phyloP scores from a whole-genome alignment of 169 alveolate species.

The Eimeria praecox region DNA sequence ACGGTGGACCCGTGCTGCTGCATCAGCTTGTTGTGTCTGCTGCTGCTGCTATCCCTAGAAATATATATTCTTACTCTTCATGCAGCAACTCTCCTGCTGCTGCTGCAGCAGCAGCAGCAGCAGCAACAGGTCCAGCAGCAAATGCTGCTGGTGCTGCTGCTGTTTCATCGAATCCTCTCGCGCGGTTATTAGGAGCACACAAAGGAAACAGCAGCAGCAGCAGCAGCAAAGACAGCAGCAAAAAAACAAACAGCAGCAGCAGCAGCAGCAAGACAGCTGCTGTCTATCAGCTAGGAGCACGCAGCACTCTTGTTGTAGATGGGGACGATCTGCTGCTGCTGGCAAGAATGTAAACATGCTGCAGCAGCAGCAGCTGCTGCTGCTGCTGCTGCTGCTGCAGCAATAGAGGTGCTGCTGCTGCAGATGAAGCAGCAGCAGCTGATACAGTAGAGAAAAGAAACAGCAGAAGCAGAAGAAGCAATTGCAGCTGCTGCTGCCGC shows the following conservation, averaged over 20 bases:
- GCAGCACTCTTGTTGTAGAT: constrained; percentile 56
- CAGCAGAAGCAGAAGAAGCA: no score
- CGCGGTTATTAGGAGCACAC: constrained; percentile 40
- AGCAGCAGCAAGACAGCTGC: constrained; percentile 22
- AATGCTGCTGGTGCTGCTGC: constrained; percentile 26
- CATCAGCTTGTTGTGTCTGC: constrained; percentile 21
- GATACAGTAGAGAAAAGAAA: no score
- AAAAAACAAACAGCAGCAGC: background rate
- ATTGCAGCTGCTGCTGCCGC: no score
- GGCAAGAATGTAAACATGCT: background rate
- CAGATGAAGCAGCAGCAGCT: no score
- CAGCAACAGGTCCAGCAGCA: constrained; percentile 44
- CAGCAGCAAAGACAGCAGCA: background rate
- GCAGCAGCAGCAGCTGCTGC: background rate
- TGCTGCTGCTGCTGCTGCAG: background rate
- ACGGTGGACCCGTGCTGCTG: constrained; percentile 71
- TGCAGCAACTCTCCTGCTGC: background rate
- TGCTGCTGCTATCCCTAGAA: constrained; percentile 32
- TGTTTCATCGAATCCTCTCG: constrained; percentile 21
- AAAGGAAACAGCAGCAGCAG: constrained; percentile 7
- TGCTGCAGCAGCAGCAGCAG: constrained; percentile 39
- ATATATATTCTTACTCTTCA: background rate
- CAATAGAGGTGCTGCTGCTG: no score
- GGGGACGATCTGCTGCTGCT: constrained; percentile 54
- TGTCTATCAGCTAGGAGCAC: constrained; percentile 27